A percentile compares a stretch with the other conserved stretches of the same genome.
Conservation (phyloP, 768 basidiomycete species). For the Lepiota brunneoincarnata region DNA sequence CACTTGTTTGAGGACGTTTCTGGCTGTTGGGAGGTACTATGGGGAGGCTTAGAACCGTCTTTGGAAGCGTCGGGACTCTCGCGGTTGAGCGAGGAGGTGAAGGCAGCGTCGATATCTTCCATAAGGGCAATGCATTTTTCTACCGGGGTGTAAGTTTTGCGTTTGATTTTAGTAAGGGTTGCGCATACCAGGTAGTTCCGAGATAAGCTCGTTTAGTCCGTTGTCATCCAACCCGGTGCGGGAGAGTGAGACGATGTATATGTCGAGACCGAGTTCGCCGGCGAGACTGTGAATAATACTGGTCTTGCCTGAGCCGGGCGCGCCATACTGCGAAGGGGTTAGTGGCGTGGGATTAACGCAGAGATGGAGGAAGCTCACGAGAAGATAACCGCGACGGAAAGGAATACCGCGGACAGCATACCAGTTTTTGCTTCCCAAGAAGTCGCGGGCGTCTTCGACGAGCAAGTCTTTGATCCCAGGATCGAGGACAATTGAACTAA, state of each 20-base stretch:
- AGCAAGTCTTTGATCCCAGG: constrained; percentile 65
- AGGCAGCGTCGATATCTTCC: constrained; percentile 84
- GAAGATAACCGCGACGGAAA: constrained; percentile 77
- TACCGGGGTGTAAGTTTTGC: constrained; percentile 14
- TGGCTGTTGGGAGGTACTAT: constrained; percentile 15
- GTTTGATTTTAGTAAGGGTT: not conserved
- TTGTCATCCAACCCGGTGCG: constrained; percentile 62
- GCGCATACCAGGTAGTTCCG: constrained; percentile 51
- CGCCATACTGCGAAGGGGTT: constrained; percentile 51
- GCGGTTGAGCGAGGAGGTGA: constrained; percentile 44
- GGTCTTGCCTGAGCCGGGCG: constrained; percentile 77
- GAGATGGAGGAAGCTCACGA: constrained; percentile 26
- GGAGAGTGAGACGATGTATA: constrained; percentile 72
- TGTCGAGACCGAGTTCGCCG: constrained; percentile 72
- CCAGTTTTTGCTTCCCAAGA: constrained; percentile 67
- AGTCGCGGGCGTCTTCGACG: constrained; percentile 68
- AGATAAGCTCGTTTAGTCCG: constrained; percentile 53
- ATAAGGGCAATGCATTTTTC: constrained; percentile 72
- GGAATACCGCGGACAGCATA: constrained; percentile 77
- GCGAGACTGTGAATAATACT: constrained; percentile 75
- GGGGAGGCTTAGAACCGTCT: not conserved
- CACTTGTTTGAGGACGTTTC: constrained; percentile 12
- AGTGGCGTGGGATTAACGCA: not conserved
- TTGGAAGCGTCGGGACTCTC: constrained; percentile 19
- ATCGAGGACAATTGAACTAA: constrained; percentile 68